A percentile compares a stretch with the other conserved stretches of the same genome.
These are phyloP conservation scores for Theileria annulata DNA, from an alignment of 169 alveolate species.

Conservation along the genomic window DNA sequence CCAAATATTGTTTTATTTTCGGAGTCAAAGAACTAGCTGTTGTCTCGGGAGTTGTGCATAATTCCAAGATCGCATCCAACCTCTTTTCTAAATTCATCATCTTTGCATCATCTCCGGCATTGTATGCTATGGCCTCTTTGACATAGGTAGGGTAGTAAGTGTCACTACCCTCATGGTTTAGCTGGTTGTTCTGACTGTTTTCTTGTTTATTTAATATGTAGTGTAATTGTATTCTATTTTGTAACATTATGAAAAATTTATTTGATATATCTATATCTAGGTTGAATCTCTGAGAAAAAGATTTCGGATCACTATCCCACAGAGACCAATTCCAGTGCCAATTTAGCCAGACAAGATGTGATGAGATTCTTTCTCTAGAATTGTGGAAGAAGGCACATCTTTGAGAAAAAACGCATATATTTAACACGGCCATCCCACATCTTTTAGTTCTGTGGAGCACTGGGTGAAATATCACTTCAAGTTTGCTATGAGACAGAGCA, in stretches of 20 bases:
- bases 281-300: constrained; percentile 47
- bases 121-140: background rate
- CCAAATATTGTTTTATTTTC: constrained; percentile 2
- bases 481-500: constrained; percentile 81
- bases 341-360: constrained; percentile 69
- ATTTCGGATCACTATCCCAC: constrained; percentile 66
- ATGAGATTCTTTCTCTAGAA: constrained; percentile 64
- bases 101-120: background rate
- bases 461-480: constrained; percentile 83
- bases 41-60: constrained; percentile 26
- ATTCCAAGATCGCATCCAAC: constrained; percentile 9
- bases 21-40: constrained; percentile 6
- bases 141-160: background rate
- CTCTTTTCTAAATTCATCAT: constrained; percentile 11
- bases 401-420: constrained; percentile 67
- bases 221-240: constrained; percentile 3
- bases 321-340: constrained; percentile 75
- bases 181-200: background rate
- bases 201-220: background rate
- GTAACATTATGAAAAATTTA: constrained; percentile 26
- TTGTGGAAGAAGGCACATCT: constrained; percentile 75
- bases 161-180: background rate
- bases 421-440: constrained; percentile 71
- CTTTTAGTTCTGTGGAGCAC: constrained; percentile 79
- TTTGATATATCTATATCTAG: constrained; percentile 48